Evolutionary conservation across 257 asterid species (phyloP).

Genomic region (Salvia hispanica): DNA sequence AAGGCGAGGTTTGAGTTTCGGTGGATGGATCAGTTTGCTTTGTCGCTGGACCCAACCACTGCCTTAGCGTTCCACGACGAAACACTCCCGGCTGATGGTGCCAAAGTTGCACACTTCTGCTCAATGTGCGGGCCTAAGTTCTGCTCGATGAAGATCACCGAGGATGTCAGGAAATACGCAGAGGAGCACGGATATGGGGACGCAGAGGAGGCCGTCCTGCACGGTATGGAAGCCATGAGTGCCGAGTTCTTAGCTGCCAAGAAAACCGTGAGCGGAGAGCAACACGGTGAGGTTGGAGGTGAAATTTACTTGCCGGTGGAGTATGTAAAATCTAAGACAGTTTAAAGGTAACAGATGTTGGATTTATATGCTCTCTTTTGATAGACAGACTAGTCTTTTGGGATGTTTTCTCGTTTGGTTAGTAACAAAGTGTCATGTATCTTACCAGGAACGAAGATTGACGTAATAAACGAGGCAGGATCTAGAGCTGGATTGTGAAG

Average conservation of each 20-base stretch:
- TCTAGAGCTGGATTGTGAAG: slow-evolving; percentile 18
- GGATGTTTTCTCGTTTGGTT: too few relatives aligned
- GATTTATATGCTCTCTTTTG: too few relatives aligned
- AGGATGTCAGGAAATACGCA: slow-evolving; percentile 89
- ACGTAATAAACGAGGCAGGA: slow-evolving; percentile 27
- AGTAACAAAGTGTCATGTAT: too few relatives aligned
- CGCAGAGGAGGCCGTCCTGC: slow-evolving; percentile 83
- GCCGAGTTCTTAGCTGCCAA: slow-evolving; percentile 80
- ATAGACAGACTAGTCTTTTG: too few relatives aligned
- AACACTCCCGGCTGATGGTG: slow-evolving; percentile 94
- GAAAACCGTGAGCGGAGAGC: slow-evolving; percentile 92
- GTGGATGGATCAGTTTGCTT: slow-evolving; percentile 94
- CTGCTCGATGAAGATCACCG: slow-evolving; percentile 95
- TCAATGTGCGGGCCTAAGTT: slow-evolving; percentile 98
- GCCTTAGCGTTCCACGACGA: slow-evolving; percentile 95
- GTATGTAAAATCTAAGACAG: slow-evolving; percentile 40
- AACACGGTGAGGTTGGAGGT: slow-evolving; percentile 94
- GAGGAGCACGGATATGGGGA: slow-evolving; percentile 94
- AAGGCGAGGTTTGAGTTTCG: slow-evolving; percentile 96
- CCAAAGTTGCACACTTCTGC: slow-evolving; percentile 97
- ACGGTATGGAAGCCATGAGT: slow-evolving; percentile 96
- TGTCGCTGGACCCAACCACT: slow-evolving; percentile 90
- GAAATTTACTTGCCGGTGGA: slow-evolving; percentile 87
- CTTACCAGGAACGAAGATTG: background rate
- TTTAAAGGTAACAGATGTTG: slow-evolving; percentile 21